Evolutionary conservation across 2,329 filamentous ascomycete genomes (phyloP).

Genomic region (Lachnellula cervina): DNA sequence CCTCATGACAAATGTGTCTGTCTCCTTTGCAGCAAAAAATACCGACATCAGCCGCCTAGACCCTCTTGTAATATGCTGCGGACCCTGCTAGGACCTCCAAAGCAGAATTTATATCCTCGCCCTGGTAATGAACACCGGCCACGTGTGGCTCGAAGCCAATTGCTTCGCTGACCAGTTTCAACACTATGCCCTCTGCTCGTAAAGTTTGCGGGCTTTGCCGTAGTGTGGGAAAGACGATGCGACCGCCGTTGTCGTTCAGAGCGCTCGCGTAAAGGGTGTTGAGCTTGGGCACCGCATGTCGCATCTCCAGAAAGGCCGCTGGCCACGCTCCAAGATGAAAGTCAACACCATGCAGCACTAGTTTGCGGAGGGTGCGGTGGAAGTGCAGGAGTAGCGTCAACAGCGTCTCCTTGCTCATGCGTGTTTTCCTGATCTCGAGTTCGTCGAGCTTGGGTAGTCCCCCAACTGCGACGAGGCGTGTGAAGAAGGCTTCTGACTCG

Average conservation of each 20-base stretch:
- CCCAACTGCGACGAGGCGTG: not conserved
- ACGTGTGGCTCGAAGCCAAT: not conserved
- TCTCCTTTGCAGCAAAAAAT: not conserved
- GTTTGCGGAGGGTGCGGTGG: not conserved
- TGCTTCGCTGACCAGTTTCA: not conserved
- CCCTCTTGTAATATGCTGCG: not conserved
- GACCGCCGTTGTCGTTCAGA: not conserved
- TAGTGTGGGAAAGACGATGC: not conserved
- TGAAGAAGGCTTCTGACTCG: not conserved
- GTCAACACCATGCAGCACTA: not conserved
- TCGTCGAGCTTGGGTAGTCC: not conserved
- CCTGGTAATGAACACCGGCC: not conserved
- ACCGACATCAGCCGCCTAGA: not conserved
- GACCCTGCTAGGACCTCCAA: not conserved
- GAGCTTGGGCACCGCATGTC: not conserved
- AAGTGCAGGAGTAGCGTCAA: not conserved
- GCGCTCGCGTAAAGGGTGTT: not conserved
- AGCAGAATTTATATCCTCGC: not conserved
- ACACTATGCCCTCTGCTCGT: not conserved
- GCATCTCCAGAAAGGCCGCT: not conserved
- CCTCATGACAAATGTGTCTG: not conserved
- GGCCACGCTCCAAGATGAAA: not conserved
- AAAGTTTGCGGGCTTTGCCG: not conserved
- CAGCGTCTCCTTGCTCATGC: not conserved
- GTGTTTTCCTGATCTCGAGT: not conserved